Evolutionary conservation across 2,329 filamentous ascomycete genomes (phyloP), one percentile per base, ranked within the genome.

Genomic region (Biscogniauxia mediterranea): DNA sequence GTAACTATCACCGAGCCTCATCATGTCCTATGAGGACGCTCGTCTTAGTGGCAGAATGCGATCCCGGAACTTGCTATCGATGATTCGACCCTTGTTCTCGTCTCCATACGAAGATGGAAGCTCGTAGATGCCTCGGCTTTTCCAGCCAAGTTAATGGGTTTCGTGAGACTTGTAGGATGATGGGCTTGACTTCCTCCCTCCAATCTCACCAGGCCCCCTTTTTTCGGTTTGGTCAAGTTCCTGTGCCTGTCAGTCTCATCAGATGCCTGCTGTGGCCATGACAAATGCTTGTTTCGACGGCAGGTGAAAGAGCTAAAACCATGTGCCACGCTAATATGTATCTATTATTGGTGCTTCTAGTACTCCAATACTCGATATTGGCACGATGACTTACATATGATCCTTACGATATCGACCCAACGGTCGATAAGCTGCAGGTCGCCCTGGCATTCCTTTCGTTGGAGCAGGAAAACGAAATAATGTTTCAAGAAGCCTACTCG

Each of bases 161-260:
- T 46, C 4, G 38, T 46, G 38, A 15, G 38, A 67, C 51, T 62
- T 62, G 64, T 50, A 52, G 56, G 57, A 62, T 63, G 57, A 62
- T 63, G 63, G 55, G 20, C 25, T 50, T 38, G 52, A 51, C 52
- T n/a, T 20, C 38, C 57, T 60, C 63, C 56, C 63, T 63, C 38
- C 56, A 57, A 64, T 63, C 61, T 61, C 55, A 23, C 61, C 52
- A 55, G 28, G 11, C 28, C 28, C 13, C 38, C 17, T n/a, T n/a
- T 46, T 46, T 52, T 15, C 26, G 60, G 53, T 57, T 60, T 51
- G 55, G 28, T 20, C 56, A 54, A 32, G 38, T 20, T 59, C 55
- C 55, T 42, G 63, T 66, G 55, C 64, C 64, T 66, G 63, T 63
- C 64, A 63, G 65, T 66, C 64, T 32, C 28, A 52, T 54, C 51